Conservation (phyloP, 106 monocot species). For the Platanthera zijinensis region DNA sequence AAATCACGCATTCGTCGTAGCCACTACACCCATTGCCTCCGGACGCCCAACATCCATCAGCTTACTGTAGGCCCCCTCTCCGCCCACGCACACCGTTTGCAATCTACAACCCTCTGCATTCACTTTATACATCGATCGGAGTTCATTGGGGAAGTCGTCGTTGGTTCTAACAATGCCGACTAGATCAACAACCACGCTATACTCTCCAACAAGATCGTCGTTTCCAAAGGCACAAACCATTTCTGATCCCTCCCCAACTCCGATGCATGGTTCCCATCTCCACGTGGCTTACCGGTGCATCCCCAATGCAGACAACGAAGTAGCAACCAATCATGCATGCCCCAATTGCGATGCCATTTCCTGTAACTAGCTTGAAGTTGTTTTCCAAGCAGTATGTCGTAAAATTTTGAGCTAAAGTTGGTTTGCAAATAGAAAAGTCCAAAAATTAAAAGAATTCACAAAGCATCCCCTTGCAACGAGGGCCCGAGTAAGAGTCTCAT, state of each 20-base stretch:
- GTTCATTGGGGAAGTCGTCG: neutral
- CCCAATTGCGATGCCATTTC: constrained; percentile 34
- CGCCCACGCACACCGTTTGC: too few species aligned
- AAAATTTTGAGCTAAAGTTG: constrained; percentile 19
- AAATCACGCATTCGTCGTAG: too few species aligned
- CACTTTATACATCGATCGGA: too few species aligned
- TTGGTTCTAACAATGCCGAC: constrained; percentile 26
- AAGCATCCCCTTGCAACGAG: too few species aligned
- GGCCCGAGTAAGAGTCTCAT: too few species aligned
- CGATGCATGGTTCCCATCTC: constrained; percentile 24
- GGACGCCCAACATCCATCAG: too few species aligned
- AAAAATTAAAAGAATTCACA: too few species aligned
- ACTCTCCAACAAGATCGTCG: constrained; percentile 30
- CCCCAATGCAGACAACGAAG: constrained; percentile 27
- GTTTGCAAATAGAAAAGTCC: too few species aligned
- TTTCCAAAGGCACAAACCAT: constrained; percentile 15
- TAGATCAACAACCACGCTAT: constrained; percentile 33
- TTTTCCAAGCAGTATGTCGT: constrained; percentile 20
- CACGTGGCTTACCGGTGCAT: constrained; percentile 24
- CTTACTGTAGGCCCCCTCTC: too few species aligned
- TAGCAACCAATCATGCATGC: constrained; percentile 21
- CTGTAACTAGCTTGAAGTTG: constrained; percentile 24
- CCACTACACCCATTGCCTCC: too few species aligned
- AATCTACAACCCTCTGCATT: too few species aligned
- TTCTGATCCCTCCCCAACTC: constrained; percentile 22